These are phyloP conservation scores for Aspergillus brasiliensis DNA, from an alignment of 2,329 filamentous ascomycete genomes.

Conservation along the genomic window DNA sequence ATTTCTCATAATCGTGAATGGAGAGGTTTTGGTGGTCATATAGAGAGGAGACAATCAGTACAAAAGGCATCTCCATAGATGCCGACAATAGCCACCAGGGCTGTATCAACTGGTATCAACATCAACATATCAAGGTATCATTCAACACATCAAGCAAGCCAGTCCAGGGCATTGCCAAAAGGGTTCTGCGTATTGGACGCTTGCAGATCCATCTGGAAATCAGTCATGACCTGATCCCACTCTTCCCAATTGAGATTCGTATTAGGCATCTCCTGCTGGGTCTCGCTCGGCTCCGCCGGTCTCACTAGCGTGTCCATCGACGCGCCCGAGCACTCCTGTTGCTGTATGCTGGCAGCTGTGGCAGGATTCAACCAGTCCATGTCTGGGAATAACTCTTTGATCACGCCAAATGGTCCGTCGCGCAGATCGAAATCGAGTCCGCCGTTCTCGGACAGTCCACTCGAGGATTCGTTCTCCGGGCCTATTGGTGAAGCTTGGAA, in stretches of 20 bases:
- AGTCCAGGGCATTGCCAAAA: constrained; percentile 30
- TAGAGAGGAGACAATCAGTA: background rate
- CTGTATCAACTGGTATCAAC: background rate
- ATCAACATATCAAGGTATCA: background rate
- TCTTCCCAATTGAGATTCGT: constrained; percentile 35
- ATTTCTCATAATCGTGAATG: background rate
- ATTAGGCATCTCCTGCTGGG: constrained; percentile 20
- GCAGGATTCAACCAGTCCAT: constrained; percentile 27
- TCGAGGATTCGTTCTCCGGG: constrained; percentile 12
- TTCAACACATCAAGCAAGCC: constrained; percentile 27
- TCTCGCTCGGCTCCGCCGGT: constrained; percentile 9
- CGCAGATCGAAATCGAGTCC: constrained; percentile 28
- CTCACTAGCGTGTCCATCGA: constrained; percentile 14
- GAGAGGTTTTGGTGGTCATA: background rate
- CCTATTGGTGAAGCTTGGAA: constrained; percentile 9
- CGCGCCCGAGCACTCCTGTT: constrained; percentile 8
- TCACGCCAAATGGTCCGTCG: constrained; percentile 25
- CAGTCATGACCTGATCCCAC: constrained; percentile 43
- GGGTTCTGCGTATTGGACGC: constrained; percentile 22
- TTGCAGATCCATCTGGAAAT: constrained; percentile 41
- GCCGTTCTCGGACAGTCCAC: constrained; percentile 9
- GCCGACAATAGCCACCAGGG: background rate
- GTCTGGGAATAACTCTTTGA: constrained; percentile 33
- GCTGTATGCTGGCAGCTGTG: constrained; percentile 14
- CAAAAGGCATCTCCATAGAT: background rate